Base-by-base conservation (phyloP, 2,329 filamentous ascomycete genomes). In the Microdochium trichocladiopsis region DNA sequence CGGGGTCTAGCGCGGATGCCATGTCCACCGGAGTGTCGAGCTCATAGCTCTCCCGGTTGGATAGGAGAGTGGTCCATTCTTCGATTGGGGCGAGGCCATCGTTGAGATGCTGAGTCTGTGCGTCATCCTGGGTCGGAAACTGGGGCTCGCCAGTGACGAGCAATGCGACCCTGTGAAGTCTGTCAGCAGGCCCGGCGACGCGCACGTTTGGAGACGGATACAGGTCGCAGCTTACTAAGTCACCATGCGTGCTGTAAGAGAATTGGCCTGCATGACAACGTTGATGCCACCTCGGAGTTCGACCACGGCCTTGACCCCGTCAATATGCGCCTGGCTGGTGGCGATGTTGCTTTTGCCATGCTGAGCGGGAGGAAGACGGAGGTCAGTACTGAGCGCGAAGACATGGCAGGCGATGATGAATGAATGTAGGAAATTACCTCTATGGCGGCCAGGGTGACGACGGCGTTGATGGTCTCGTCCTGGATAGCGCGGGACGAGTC, bases 401-500 rank as follows among this genome's bases (percentile, higher is more conserved):
- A n/a, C n/a, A n/a, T n/a, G n/a, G n/a, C n/a, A n/a, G n/a, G n/a
- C n/a, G n/a, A n/a, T n/a, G n/a, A n/a, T n/a, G n/a, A n/a, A n/a
- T 2, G 21, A 21, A 2, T n/a, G n/a, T n/a, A n/a, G n/a, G 4
- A 23, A 41, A 69, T 68, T 56, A 81, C 78, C 60, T 82, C 79
- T 48, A 82, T 83, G 1, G 78, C 74, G 10, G 79, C 79, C 53
- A 83, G 58, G 0, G 79, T 83, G 43, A 83, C 73, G 8, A 83
- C 76, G 0, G 78, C 75, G 54, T 83, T 75, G 63, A 83, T 69
- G 0, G 80, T 83, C 21, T 70, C 77, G 51, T 82, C 77, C 52
- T 79, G 74, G 2, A 77, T 61, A 1, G 79, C 78, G 2, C 77
- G 55, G 1, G 68, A 66, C 0, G 66, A 56, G 55, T 79, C 67